A percentile compares a stretch with the other conserved stretches of the same genome.
Conservation (phyloP, 1,284 basidiomycete species). For the Leccinum fallax region DNA sequence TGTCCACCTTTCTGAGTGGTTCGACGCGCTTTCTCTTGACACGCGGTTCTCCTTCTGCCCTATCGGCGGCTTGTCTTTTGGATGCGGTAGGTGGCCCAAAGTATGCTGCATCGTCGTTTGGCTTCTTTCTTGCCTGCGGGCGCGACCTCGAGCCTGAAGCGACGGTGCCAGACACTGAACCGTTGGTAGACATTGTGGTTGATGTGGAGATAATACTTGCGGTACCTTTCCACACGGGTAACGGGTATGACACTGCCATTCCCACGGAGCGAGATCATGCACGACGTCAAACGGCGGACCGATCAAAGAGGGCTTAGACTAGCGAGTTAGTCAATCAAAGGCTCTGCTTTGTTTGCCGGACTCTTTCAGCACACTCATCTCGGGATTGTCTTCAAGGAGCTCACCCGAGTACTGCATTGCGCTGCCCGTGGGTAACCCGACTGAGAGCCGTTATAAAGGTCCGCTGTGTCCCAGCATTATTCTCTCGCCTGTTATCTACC, state of each 20-base stretch:
- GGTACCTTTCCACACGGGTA: slow-evolving; percentile 3
- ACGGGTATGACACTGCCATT: slow-evolving; percentile 13
- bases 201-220: neutral
- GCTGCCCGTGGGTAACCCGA: slow-evolving; percentile 7
- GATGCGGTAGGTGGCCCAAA: slow-evolving; percentile 53
- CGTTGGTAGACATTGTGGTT: slow-evolving; percentile 40
- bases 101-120: slow-evolving; percentile 65
- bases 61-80: slow-evolving; percentile 62
- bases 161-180: slow-evolving; percentile 29
- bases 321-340: neutral
- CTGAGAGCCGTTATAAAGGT: slow-evolving; percentile 22
- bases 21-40: slow-evolving; percentile 71
- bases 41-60: slow-evolving; percentile 65
- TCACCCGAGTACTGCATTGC: slow-evolving; percentile 30
- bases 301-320: neutral
- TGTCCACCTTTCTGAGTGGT: slow-evolving; percentile 32
- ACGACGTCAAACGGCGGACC: slow-evolving; percentile 1
- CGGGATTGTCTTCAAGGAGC: slow-evolving; percentile 13
- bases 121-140: slow-evolving; percentile 57
- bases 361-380: neutral
- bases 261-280: slow-evolving; percentile 22
- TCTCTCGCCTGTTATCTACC: slow-evolving; percentile 3
- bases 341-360: slow-evolving; percentile 5
- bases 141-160: slow-evolving; percentile 56
- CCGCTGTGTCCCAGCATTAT: slow-evolving; percentile 8